Conservation (phyloP, 148 eudicot species). For the Polygonum aviculare region DNA sequence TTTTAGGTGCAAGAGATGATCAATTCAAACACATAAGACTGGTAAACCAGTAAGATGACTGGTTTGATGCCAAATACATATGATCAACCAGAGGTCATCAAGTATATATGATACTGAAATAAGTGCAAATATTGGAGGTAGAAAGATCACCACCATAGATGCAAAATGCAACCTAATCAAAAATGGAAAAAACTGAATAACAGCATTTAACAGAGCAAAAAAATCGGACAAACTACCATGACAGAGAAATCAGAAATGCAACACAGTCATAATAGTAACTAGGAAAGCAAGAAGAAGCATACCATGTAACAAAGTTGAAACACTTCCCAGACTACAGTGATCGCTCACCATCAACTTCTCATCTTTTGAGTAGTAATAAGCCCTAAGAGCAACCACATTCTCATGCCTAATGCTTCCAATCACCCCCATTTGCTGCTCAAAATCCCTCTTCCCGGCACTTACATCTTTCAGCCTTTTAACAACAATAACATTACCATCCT, state of each 20-base stretch:
- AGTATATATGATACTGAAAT: not conserved
- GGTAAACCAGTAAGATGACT: not conserved
- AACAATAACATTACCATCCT: constrained; percentile 21
- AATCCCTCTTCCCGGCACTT: constrained; percentile 21
- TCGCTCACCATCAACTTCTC: constrained; percentile 24
- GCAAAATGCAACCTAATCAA: no score
- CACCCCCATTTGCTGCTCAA: constrained; percentile 25
- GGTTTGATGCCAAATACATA: not conserved
- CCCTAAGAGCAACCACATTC: constrained; percentile 23
- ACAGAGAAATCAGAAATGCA: not conserved
- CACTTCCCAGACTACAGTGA: constrained; percentile 19
- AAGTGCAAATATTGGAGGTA: not conserved
- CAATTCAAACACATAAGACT: no score
- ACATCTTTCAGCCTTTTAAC: constrained; percentile 26
- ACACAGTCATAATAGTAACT: not conserved
- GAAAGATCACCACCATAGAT: not conserved
- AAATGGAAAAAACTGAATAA: no score
- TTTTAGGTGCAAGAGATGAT: no score
- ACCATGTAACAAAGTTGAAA: constrained; percentile 22
- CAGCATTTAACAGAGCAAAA: not conserved
- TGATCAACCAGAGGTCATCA: not conserved
- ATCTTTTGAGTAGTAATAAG: constrained; percentile 26
- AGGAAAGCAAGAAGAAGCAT: constrained; percentile 6
- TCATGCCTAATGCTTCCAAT: constrained; percentile 23
- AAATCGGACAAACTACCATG: not conserved